Conservation (phyloP, 2,329 filamentous ascomycete genomes). For the Pestalotiopsis sp. region DNA sequence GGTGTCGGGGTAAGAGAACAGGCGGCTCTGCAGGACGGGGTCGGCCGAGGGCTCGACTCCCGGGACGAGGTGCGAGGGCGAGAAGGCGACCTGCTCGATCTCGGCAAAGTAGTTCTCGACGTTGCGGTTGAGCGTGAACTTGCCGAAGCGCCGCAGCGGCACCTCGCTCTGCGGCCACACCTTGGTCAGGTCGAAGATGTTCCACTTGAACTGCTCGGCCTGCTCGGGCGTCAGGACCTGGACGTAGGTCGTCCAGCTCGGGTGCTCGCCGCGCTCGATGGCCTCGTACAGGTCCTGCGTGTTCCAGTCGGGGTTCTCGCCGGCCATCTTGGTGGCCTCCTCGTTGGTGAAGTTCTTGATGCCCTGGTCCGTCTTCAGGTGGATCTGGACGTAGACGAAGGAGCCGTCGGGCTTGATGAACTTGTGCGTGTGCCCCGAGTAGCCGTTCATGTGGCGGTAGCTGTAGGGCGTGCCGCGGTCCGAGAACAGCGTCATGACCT, state of each 20-base stretch:
- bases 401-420: conserved; percentile 65
- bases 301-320: conserved; percentile 63
- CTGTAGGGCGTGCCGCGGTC: conserved; percentile 69
- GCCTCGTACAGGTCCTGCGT: conserved; percentile 67
- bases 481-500: conserved; percentile 67
- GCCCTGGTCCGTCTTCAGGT: conserved; percentile 66
- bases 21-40: conserved; percentile 61
- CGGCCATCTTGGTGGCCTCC: conserved; percentile 55
- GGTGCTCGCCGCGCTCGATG: conserved; percentile 62
- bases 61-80: conserved; percentile 64
- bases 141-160: conserved; percentile 62
- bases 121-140: conserved; percentile 67
- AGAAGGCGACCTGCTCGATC: conserved; percentile 70
- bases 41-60: conserved; percentile 66
- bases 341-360: conserved; percentile 61
- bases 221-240: conserved; percentile 65
- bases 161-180: conserved; percentile 68
- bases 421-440: conserved; percentile 69
- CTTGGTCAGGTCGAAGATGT: conserved; percentile 72
- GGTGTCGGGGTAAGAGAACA: conserved; percentile 65
- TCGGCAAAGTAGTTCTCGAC: conserved; percentile 70
- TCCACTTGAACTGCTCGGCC: conserved; percentile 62
- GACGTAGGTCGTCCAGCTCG: conserved; percentile 65
- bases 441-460: conserved; percentile 69
- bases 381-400: conserved; percentile 68